Evolutionary conservation across 805 yeast species (phyloP).

Genomic region (Kluyveromyces starmeri): DNA sequence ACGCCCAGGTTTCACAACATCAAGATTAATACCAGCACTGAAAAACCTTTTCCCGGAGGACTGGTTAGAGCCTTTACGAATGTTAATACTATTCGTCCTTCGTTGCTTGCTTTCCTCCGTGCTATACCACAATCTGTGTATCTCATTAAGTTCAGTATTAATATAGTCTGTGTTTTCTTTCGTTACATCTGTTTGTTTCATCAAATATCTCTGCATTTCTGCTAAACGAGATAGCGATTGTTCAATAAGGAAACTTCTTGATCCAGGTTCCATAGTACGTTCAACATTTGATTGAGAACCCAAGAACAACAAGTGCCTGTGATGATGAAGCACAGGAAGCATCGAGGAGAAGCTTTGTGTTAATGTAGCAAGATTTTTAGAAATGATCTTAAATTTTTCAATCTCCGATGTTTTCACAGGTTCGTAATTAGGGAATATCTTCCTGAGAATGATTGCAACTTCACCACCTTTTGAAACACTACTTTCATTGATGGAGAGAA

Average conservation of each 20-base stretch:
- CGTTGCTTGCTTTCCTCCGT: neutral
- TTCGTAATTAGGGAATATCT: conserved; percentile 12
- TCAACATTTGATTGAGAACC: neutral
- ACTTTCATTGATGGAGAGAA: conserved; percentile 28
- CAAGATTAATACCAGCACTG: conserved; percentile 16
- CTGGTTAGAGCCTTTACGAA: neutral
- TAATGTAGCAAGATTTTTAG: conserved; percentile 13
- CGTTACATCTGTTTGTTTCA: neutral
- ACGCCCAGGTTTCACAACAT: conserved; percentile 13
- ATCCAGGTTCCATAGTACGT: neutral
- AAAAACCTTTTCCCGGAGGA: neutral
- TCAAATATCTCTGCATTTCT: conserved; percentile 6
- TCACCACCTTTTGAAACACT: conserved; percentile 8
- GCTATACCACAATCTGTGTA: conserved; percentile 5
- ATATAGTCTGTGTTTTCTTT: conserved; percentile 1
- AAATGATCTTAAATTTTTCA: conserved; percentile 10
- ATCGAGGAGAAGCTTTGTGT: neutral
- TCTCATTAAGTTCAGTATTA: conserved; percentile 2
- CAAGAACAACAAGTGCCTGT: neutral
- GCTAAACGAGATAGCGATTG: neutral
- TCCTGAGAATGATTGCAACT: conserved; percentile 5
- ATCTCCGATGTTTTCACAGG: conserved; percentile 11
- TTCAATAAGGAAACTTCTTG: neutral
- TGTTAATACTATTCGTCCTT: neutral
- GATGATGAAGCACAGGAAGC: conserved; percentile 1